These are phyloP conservation scores for Bacidia gigantensis DNA, from an alignment of 495 filamentous ascomycete genomes.

Conservation along the genomic window DNA sequence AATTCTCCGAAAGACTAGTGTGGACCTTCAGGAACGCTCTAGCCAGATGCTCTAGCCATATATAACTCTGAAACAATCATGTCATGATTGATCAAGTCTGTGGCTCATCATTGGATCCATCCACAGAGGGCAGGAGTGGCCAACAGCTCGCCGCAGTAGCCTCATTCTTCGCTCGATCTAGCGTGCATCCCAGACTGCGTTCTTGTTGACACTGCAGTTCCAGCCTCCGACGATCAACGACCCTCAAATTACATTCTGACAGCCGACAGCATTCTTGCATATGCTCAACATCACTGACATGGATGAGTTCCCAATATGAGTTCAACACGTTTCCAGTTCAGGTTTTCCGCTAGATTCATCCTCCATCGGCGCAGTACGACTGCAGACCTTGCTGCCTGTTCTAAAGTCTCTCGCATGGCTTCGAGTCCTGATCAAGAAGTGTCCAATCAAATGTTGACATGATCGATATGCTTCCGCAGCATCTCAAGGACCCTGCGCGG, in stretches of 20 bases:
- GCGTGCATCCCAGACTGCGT: neutral
- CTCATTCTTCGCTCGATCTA: neutral
- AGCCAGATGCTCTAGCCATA: neutral
- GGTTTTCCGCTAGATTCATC: too few species aligned
- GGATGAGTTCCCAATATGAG: neutral
- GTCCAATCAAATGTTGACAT: too few species aligned
- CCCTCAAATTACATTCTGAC: neutral
- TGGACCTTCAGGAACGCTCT: neutral
- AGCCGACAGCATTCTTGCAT: neutral
- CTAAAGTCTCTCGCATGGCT: too few species aligned
- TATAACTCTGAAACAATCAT: constrained; percentile 12
- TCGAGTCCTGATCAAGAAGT: too few species aligned
- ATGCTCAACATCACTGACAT: neutral
- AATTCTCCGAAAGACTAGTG: constrained; percentile 9
- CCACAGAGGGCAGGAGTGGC: neutral
- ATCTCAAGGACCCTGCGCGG: too few species aligned
- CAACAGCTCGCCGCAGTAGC: neutral
- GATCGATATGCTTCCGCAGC: too few species aligned
- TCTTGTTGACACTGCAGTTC: neutral
- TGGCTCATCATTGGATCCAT: neutral
- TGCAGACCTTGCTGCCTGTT: too few species aligned
- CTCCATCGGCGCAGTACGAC: too few species aligned
- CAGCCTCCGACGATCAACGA: neutral
- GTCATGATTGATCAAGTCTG: too few species aligned
- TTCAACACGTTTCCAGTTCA: neutral